These are phyloP conservation scores for Septoria petroselini DNA, from an alignment of 2,329 filamentous ascomycete species.

Conservation along the genomic window DNA sequence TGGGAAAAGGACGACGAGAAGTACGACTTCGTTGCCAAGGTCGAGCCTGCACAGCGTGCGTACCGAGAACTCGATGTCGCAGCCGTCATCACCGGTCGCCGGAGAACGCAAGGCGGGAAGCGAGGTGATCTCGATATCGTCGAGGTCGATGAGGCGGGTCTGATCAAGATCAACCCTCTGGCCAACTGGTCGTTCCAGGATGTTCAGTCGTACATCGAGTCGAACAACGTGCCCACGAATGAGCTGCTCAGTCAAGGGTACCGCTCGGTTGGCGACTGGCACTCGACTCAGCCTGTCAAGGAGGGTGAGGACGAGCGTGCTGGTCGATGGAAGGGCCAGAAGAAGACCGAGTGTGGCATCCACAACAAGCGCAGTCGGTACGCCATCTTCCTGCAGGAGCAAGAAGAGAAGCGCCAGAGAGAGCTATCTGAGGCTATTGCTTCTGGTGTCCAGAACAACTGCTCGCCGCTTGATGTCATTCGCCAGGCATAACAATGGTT, in stretches of 20 bases:
- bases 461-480: constrained; percentile 34
- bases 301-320: constrained; percentile 94
- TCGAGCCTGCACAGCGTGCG: constrained; percentile 89
- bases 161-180: constrained; percentile 97
- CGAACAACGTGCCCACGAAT: constrained; percentile 91
- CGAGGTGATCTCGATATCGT: constrained; percentile 86
- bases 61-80: constrained; percentile 84
- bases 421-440: constrained; percentile 44
- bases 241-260: constrained; percentile 87
- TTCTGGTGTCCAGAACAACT: constrained; percentile 37
- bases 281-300: constrained; percentile 84
- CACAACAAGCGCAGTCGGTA: constrained; percentile 97
- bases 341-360: constrained; percentile 97
- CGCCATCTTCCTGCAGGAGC: constrained; percentile 73
- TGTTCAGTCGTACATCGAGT: constrained; percentile 81
- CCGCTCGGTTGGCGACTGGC: constrained; percentile 97
- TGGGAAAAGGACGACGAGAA: constrained; percentile 84
- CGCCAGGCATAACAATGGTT: constrained; percentile 23
- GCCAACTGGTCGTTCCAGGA: constrained; percentile 91
- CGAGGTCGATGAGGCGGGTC: constrained; percentile 83
- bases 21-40: constrained; percentile 97
- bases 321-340: constrained; percentile 92
- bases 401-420: constrained; percentile 66
- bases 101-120: constrained; percentile 88
- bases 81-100: constrained; percentile 86